phyloP scores from a whole-genome alignment of 371 early-diverging fungal genomes.

The Apophysomyces ossiformis region DNA sequence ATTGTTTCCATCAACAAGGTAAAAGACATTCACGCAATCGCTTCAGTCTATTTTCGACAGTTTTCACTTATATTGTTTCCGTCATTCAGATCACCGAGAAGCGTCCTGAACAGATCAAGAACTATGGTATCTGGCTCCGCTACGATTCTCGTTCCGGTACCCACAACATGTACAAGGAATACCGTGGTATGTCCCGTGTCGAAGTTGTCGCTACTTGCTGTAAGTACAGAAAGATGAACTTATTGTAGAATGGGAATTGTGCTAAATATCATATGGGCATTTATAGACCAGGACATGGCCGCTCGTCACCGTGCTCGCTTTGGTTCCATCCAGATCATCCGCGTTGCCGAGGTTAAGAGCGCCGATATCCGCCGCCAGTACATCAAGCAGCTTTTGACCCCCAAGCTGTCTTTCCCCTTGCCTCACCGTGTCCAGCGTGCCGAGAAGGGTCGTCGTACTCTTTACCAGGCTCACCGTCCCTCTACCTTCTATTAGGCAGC shows the following conservation, averaged over 20 bases:
- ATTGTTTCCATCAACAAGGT: slow-evolving; percentile 95
- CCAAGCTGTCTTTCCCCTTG: slow-evolving; percentile 93
- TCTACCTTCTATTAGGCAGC: slow-evolving; percentile 74
- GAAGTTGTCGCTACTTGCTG: slow-evolving; percentile 93
- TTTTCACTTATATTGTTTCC: neutral
- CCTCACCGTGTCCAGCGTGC: slow-evolving; percentile 91
- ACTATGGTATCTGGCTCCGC: slow-evolving; percentile 98
- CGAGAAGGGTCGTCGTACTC: slow-evolving; percentile 64
- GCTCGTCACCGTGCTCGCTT: slow-evolving; percentile 97
- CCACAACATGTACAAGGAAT: slow-evolving; percentile 99
- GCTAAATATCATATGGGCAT: neutral
- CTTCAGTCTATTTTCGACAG: neutral
- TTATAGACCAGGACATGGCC: slow-evolving; percentile 92
- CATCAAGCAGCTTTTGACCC: slow-evolving; percentile 89
- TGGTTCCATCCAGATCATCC: slow-evolving; percentile 95
- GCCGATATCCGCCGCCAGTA: slow-evolving; percentile 93
- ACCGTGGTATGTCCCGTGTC: slow-evolving; percentile 93
- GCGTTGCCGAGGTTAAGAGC: slow-evolving; percentile 83
- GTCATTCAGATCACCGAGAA: slow-evolving; percentile 84
- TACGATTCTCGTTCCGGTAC: slow-evolving; percentile 98
- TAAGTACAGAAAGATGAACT: slow-evolving; percentile 10
- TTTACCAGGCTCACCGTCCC: slow-evolving; percentile 90
- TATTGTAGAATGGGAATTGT: neutral
- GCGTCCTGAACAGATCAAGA: slow-evolving; percentile 91
- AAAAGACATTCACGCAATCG: neutral